Evolutionary conservation across 148 eudicot genomes (phyloP).

Genomic region (Cornus florida): DNA sequence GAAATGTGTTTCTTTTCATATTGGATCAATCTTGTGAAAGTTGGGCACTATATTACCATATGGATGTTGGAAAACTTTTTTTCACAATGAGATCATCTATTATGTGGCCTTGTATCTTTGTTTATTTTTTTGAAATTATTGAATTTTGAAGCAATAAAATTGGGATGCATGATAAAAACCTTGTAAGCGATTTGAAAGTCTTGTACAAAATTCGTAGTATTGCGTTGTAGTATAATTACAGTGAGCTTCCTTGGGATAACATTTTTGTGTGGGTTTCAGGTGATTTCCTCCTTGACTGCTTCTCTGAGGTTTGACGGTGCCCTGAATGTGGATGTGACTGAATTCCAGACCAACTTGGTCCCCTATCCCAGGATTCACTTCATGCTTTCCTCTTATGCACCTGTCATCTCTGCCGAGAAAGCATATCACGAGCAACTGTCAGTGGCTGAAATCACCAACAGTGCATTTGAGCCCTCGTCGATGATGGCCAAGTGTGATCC

Average conservation of each 20-base stretch:
- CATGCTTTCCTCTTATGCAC: constrained; percentile 43
- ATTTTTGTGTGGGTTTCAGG: constrained; percentile 15
- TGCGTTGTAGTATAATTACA: not conserved
- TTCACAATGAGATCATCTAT: no score
- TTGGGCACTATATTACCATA: not conserved
- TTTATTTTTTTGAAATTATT: no score
- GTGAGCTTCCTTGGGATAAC: not conserved
- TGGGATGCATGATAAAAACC: not conserved
- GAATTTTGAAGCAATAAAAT: not conserved
- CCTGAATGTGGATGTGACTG: constrained; percentile 33
- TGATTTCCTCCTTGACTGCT: constrained; percentile 36
- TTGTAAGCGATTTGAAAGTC: not conserved
- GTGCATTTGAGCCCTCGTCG: constrained; percentile 34
- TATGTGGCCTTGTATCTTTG: no score
- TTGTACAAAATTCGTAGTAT: no score
- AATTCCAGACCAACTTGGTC: constrained; percentile 39
- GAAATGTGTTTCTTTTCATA: not conserved
- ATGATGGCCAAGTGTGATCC: constrained; percentile 44
- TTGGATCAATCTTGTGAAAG: no score
- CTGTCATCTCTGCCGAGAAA: constrained; percentile 35
- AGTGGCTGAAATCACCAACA: constrained; percentile 38
- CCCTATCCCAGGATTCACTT: constrained; percentile 39
- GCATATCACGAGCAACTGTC: constrained; percentile 37
- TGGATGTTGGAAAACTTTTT: not conserved
- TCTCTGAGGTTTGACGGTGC: constrained; percentile 40